Evolutionary conservation across 176 grass and related monocot genomes (phyloP).

Genomic region (Tuctoria greenei): DNA sequence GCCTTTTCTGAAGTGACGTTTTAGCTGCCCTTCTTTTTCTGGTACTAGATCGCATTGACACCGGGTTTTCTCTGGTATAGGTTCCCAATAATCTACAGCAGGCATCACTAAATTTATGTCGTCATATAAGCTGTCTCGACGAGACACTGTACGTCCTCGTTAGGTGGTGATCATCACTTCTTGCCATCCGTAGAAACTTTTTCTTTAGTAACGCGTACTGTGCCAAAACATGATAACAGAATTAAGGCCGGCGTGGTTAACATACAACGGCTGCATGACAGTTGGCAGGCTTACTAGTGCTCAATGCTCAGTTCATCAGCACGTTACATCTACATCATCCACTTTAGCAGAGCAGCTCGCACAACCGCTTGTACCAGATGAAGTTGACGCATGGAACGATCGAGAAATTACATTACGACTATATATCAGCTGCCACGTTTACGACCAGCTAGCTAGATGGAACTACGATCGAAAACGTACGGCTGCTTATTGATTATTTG

Average conservation of each 20-base stretch:
- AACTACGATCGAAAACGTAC: no score
- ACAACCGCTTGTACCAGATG: background rate
- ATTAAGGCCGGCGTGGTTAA: background rate
- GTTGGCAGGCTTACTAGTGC: background rate
- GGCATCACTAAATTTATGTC: no score
- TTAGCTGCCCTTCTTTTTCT: background rate
- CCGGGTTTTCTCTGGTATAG: background rate
- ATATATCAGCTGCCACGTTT: no score
- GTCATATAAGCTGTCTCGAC: no score
- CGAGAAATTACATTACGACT: no score
- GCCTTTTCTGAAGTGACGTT: constrained; percentile 1
- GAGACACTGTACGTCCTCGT: no score
- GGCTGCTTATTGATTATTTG: background rate
- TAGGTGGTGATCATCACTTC: no score
- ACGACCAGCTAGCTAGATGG: no score
- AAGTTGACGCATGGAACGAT: no score
- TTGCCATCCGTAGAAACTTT: no score
- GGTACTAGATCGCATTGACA: background rate
- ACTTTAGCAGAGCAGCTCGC: background rate
- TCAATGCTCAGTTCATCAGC: background rate
- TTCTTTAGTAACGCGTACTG: background rate
- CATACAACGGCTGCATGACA: background rate
- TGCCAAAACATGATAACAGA: background rate
- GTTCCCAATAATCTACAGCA: background rate
- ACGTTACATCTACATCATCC: background rate